Base-by-base conservation (phyloP, 2,329 filamentous ascomycete genomes). In the Daldinia eschscholtzii region DNA sequence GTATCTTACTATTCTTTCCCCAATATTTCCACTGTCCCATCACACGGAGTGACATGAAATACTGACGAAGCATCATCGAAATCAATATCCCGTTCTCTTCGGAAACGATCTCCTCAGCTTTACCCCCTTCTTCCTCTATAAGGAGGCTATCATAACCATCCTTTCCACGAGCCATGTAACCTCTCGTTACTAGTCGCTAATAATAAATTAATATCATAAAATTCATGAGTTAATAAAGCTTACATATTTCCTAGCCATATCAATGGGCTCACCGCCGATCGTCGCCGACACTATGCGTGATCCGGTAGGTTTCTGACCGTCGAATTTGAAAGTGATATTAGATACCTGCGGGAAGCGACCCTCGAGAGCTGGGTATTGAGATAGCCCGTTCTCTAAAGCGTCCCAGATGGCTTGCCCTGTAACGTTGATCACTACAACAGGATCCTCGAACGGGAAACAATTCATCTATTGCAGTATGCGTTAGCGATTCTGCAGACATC, bases 391-490 rank as follows among this genome's bases (percentile, higher is more conserved):
- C 79, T 97, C 94, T 1, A 97, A 80, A 0, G 94, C 94, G n/a
- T 89, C 90, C 75, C 90, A 84, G 35, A 98, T 88, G 0, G 90
- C 91, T 73, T 88, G 84, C 0, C 94, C 94, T 0, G 83, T 89
- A 4, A 93, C 85, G 37, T 86, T 87, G 67, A 97, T 83, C 3
- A 97, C 88, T 0, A 97, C 91, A 1, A 94, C 92, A 0, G 94
- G 93, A 71, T 97, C 94, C 77, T 97, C 94, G 74, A 98, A 97
- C 0, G 94, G 94, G 73, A 97, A 97, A 76, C 93, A 97, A 57
- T 92, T 92, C 64, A 94, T 88, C 70, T 71, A 20, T 46, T 15
- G 30, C 3, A 55, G 7, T 7, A 58, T 5, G 13, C 13, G 26
- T 62, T 23, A 68, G 53, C 26, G 13, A 37, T 46, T 35, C 26